phyloP scores from a whole-genome alignment of 306 rosid species.

The Quercus parvula region DNA sequence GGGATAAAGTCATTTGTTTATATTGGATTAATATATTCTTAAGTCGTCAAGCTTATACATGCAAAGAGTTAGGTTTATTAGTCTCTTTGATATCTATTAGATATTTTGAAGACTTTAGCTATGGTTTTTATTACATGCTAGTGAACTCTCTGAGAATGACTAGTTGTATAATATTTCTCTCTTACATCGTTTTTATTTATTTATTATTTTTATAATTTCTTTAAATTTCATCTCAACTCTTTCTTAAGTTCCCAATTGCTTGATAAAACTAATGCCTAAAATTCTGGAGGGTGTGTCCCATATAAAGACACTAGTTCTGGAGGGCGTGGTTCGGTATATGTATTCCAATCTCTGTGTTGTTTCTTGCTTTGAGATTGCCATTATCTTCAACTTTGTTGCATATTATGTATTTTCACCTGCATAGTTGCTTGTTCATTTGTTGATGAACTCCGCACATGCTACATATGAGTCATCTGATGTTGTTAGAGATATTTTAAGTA shows the following conservation, averaged over 20 bases:
- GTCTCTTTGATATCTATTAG: neutral
- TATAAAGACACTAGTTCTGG: neutral
- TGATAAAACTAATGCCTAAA: neutral
- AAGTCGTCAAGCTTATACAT: neutral
- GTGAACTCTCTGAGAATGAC: neutral
- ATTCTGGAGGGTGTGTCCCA: neutral
- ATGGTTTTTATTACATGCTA: constrained; percentile 9
- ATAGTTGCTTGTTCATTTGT: neutral
- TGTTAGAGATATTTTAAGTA: constrained; percentile 7
- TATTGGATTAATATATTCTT: neutral
- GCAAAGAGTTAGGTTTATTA: neutral
- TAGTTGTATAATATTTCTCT: neutral
- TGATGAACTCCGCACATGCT: constrained; percentile 3
- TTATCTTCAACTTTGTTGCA: constrained; percentile 5
- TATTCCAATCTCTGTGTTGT: constrained; percentile 11
- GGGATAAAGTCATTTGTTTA: neutral
- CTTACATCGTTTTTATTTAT: neutral
- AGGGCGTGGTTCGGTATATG: neutral
- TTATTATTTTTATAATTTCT: neutral
- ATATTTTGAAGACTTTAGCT: neutral
- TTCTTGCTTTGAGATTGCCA: neutral
- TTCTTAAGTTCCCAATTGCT: neutral
- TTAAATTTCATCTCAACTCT: neutral
- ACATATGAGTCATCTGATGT: neutral
- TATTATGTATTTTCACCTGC: neutral